A percentile compares a stretch with the other conserved stretches of the same genome.
Evolutionary conservation across 2,329 filamentous ascomycete species (phyloP).

Genomic region (Didymella segeticola): DNA sequence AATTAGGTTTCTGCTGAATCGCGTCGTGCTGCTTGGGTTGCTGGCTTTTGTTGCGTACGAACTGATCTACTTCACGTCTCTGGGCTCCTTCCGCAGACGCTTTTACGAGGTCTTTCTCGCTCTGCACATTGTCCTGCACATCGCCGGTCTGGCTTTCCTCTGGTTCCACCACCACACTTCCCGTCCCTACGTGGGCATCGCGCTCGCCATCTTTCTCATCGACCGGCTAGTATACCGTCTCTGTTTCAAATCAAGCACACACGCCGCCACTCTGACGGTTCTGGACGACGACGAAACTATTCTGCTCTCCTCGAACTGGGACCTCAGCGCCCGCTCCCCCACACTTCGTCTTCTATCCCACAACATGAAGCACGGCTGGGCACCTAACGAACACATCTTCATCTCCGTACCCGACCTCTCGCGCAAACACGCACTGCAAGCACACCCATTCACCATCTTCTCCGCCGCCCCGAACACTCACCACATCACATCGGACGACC

Average conservation of each 20-base stretch:
- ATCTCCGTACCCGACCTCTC: constrained; percentile 64
- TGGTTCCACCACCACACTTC: constrained; percentile 65
- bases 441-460: constrained; percentile 72
- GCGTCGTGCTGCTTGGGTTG: constrained; percentile 62
- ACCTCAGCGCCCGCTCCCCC: constrained; percentile 28
- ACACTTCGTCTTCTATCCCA: constrained; percentile 22
- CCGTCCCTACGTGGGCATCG: constrained; percentile 60
- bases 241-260: constrained; percentile 57
- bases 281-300: constrained; percentile 65
- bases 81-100: constrained; percentile 64
- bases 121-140: constrained; percentile 64
- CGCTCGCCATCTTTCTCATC: constrained; percentile 63
- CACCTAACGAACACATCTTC: constrained; percentile 69
- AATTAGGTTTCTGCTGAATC: constrained; percentile 58
- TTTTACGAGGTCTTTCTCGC: constrained; percentile 71
- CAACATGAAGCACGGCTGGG: constrained; percentile 61
- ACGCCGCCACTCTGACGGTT: constrained; percentile 59
- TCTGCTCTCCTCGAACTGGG: constrained; percentile 56
- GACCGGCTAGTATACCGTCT: constrained; percentile 66
- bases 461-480: constrained; percentile 59
- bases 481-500: constrained; percentile 32
- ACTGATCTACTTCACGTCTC: constrained; percentile 66
- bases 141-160: constrained; percentile 61
- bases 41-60: constrained; percentile 65
- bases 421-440: constrained; percentile 61